These are phyloP conservation scores for Globisporangium radiosum DNA, from an alignment of 352 stramenopile species.

Conservation along the genomic window DNA sequence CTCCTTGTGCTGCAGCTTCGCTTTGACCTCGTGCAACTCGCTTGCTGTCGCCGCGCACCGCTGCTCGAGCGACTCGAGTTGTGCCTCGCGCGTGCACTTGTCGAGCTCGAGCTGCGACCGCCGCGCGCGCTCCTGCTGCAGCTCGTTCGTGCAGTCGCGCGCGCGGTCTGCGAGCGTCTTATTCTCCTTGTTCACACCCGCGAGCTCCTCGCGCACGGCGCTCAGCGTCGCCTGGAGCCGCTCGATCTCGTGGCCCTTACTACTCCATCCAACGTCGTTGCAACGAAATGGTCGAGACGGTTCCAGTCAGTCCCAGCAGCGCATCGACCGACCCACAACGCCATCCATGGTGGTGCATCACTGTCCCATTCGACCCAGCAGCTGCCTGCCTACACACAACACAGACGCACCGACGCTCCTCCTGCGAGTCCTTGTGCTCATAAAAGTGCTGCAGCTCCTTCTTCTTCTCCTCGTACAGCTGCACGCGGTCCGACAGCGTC, in stretches of 20 bases:
- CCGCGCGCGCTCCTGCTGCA: slow-evolving; percentile 54
- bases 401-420: slow-evolving; percentile 31
- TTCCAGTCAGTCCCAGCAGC: too few species aligned
- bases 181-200: slow-evolving; percentile 33
- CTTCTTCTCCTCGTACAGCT: slow-evolving; percentile 59
- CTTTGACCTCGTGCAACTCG: slow-evolving; percentile 78
- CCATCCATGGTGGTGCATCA: too few species aligned
- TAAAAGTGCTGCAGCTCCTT: slow-evolving; percentile 61
- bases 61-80: slow-evolving; percentile 46
- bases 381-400: not conserved
- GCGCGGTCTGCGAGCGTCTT: slow-evolving; percentile 23
- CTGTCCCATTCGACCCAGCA: too few species aligned
- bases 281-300: too few species aligned
- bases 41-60: slow-evolving; percentile 60
- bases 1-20: slow-evolving; percentile 66
- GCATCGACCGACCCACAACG: too few species aligned
- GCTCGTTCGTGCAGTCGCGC: slow-evolving; percentile 49
- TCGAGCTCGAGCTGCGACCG: slow-evolving; percentile 50
- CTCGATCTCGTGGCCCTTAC: slow-evolving; percentile 48
- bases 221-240: slow-evolving; percentile 41
- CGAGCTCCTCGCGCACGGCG: slow-evolving; percentile 36
- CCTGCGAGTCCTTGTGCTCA: slow-evolving; percentile 43
- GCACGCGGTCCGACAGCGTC: slow-evolving; percentile 35
- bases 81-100: slow-evolving; percentile 53
- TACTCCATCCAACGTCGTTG: not conserved